Evolutionary conservation across 129 eudicot genomes (phyloP), one percentile per base, ranked within the genome.

Genomic region (Flaveria bidentis): DNA sequence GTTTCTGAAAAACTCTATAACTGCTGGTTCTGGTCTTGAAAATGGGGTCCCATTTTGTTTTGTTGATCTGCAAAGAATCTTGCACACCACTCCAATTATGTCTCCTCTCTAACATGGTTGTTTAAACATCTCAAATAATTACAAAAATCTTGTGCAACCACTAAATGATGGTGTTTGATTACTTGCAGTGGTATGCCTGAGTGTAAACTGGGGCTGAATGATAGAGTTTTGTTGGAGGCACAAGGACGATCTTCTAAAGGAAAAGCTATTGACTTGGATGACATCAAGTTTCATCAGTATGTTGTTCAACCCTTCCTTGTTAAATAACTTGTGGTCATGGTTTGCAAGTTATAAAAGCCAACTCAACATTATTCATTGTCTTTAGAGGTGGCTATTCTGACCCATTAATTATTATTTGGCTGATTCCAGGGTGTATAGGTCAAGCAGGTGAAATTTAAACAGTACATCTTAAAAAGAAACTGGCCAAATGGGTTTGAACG

Each of bases 171-270:
- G 9, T 20, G 25, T 65, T 74, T 73, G 51, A 49, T 76, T 64
- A 68, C 28, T 85, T 85, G 82, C 96, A 91, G 98, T 89, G 98
- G 97, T 76, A 94, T 94, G 97, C 98, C 98, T 23, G 98, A 91
- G 81, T 94, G 98, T 89, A 94, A 91, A 78, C 96, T 94, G 50
- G 97, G 98, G 75, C 90, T 94, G 17, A 94, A 94, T 69, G 97
- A 91, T 83, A 89, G 97, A 83, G 96, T 89, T 22, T 82, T 94
- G 67, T 72, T 94, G 87, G 98, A 94, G 84, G 98, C 97, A 26
- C 98, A 94, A 87, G 98, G 97, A 25, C 84, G 96, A 57, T 36
- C 97, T 47, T 78, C 89, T 17, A 94, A 94, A 74, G 99, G 99
- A 65, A 94, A 94, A 74, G 90, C 98, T 69, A 94, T 94, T 65